Evolutionary conservation across 148 eudicot genomes (phyloP).

Genomic region (Rhododendron kiyosumense): DNA sequence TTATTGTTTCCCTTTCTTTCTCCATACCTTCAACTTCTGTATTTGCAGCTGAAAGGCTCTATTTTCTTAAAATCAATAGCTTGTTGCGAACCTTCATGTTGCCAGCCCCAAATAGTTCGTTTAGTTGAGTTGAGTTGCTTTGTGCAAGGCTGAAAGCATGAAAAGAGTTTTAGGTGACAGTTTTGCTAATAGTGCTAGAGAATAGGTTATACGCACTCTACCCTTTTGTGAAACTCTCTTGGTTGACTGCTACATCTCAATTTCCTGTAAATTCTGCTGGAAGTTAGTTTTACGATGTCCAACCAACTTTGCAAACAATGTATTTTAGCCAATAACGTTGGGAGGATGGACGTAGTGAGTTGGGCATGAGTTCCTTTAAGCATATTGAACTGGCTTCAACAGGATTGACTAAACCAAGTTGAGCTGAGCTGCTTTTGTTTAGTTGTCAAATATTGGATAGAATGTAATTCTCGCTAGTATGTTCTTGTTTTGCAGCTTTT

Average conservation of each 20-base stretch:
- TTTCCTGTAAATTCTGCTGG: neutral
- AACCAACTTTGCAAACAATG: neutral
- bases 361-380: neutral
- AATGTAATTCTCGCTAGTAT: neutral
- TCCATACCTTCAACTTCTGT: neutral
- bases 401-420: neutral
- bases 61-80: neutral
- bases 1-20: neutral
- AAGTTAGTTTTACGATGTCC: neutral
- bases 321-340: neutral
- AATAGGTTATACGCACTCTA: neutral
- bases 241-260: neutral
- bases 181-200: neutral
- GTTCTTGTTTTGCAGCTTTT: slow-evolving; percentile 63
- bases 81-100: neutral
- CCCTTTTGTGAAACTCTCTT: neutral
- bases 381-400: neutral
- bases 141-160: neutral
- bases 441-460: neutral
- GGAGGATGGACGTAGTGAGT: neutral
- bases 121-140: neutral
- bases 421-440: neutral
- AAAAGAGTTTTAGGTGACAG: neutral
- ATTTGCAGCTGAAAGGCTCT: neutral
- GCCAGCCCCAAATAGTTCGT: neutral